Evolutionary conservation across 768 basidiomycete genomes (phyloP).

Genomic region (Hysterangium stoloniferum): DNA sequence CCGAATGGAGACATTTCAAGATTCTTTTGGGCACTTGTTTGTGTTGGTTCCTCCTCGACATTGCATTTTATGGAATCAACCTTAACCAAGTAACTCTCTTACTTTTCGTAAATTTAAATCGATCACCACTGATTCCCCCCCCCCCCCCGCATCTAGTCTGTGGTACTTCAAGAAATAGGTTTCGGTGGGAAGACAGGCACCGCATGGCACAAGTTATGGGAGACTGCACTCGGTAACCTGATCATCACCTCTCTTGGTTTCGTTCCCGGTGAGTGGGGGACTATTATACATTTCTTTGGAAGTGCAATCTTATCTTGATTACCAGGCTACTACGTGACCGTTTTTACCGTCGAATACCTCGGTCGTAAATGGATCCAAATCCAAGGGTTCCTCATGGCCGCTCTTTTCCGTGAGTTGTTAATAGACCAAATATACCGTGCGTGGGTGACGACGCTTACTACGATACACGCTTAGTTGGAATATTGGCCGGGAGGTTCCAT

Average conservation of each 20-base stretch:
- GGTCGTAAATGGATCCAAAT: constrained; percentile 73
- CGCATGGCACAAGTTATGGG: constrained; percentile 59
- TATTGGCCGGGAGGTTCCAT: constrained; percentile 61
- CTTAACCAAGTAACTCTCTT: constrained; percentile 40
- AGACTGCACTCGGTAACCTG: constrained; percentile 57
- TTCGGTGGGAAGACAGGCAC: constrained; percentile 51
- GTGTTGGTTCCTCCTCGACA: constrained; percentile 73
- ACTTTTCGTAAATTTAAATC: not conserved
- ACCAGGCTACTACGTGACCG: constrained; percentile 59
- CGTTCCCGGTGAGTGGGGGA: constrained; percentile 50
- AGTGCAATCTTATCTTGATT: not conserved
- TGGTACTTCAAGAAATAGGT: constrained; percentile 69
- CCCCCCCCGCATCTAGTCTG: constrained; percentile 28
- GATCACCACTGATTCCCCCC: not conserved
- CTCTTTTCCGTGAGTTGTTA: constrained; percentile 49
- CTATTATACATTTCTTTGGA: constrained; percentile 1
- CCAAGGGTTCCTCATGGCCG: constrained; percentile 64
- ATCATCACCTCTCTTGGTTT: constrained; percentile 72
- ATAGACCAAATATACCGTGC: not conserved
- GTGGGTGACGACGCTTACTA: constrained; percentile 10
- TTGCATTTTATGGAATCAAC: constrained; percentile 77
- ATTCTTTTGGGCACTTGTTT: constrained; percentile 56
- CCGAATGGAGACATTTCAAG: constrained; percentile 63
- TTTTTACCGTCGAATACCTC: constrained; percentile 63
- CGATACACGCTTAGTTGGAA: constrained; percentile 37